These are phyloP conservation scores for Albugo candida DNA, from an alignment of 352 stramenopile species.

Conservation along the genomic window DNA sequence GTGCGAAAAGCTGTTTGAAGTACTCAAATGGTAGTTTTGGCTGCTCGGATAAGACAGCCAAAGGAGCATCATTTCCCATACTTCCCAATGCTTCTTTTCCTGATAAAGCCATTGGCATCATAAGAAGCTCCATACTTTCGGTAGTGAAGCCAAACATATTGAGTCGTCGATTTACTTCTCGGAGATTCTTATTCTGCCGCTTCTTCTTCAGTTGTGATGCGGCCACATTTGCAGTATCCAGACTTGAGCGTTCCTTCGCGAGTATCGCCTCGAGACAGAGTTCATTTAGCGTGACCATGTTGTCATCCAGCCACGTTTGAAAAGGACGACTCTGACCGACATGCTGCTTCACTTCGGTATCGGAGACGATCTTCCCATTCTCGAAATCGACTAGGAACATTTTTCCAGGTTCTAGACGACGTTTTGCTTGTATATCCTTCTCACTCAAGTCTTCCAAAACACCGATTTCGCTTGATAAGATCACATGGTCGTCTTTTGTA, in stretches of 20 bases:
- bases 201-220: conserved; percentile 8
- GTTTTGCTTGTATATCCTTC: conserved; percentile 84
- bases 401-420: conserved; percentile 90
- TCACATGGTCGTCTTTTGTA: conserved; percentile 90
- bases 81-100: conserved; percentile 88
- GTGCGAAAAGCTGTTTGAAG: conserved; percentile 92
- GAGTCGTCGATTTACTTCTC: conserved; percentile 72
- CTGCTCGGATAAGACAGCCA: conserved; percentile 85
- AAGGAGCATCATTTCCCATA: conserved; percentile 91
- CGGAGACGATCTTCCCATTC: conserved; percentile 84
- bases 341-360: conserved; percentile 90
- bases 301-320: conserved; percentile 82
- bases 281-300: conserved; percentile 79
- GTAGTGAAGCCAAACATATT: conserved; percentile 93
- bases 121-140: conserved; percentile 89
- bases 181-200: conserved; percentile 17
- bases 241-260: background rate
- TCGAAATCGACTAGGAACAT: conserved; percentile 97
- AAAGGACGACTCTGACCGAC: conserved; percentile 80
- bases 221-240: conserved; percentile 6
- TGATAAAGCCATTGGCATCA: conserved; percentile 88
- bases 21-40: conserved; percentile 92
- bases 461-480: conserved; percentile 90
- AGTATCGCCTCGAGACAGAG: conserved; percentile 13
- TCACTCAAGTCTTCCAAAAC: conserved; percentile 84